Evolutionary conservation across 805 yeast species (phyloP).

Genomic region (Clavispora asparagi): DNA sequence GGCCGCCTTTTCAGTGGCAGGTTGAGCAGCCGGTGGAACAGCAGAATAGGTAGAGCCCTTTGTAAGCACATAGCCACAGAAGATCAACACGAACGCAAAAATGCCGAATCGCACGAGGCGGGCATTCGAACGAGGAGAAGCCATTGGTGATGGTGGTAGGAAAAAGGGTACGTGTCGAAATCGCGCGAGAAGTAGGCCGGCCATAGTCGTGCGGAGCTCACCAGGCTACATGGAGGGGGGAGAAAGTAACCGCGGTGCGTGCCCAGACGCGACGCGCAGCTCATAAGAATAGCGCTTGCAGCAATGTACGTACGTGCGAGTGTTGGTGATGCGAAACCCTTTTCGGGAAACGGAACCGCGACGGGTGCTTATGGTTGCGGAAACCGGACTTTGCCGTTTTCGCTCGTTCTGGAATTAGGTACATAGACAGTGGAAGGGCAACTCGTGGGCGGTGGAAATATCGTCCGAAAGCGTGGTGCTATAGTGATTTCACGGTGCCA

Average conservation of each 20-base stretch:
- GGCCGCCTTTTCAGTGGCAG: neutral
- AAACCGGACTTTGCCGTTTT: no score
- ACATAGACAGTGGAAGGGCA: no score
- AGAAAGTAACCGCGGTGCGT: neutral
- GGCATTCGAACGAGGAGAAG: conserved; percentile 40
- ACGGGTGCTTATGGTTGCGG: no score
- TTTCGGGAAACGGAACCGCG: no score
- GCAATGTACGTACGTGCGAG: no score
- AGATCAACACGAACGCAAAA: conserved; percentile 40
- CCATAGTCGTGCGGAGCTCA: conserved; percentile 1
- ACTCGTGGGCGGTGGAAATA: no score
- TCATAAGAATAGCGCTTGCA: no score
- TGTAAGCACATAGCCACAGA: conserved; percentile 45
- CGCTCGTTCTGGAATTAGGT: no score
- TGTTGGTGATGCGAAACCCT: no score
- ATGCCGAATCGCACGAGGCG: conserved; percentile 44
- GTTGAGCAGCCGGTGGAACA: neutral
- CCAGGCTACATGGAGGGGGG: neutral
- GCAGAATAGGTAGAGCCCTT: conserved; percentile 39
- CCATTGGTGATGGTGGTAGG: conserved; percentile 10
- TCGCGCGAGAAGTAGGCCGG: neutral
- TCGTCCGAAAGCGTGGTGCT: no score
- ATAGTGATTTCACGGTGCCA: no score
- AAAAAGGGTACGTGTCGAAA: conserved; percentile 1
- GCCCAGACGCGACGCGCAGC: neutral